Conservation (phyloP, 2,329 filamentous ascomycete species). For the Colletotrichum brevisporum region DNA sequence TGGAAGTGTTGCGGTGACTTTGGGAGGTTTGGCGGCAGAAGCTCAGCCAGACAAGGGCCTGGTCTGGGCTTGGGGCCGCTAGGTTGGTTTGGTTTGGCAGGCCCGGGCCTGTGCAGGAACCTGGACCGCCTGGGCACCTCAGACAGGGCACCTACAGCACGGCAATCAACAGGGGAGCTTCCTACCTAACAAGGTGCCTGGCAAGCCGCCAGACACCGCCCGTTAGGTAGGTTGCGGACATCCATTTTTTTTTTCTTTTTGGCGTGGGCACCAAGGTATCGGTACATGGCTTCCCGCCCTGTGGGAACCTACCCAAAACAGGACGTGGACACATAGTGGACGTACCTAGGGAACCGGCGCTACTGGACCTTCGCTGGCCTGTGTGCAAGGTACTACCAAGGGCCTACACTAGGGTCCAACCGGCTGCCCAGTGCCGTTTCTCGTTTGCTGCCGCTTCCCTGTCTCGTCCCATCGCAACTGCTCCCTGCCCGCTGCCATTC, state of each 20-base stretch:
- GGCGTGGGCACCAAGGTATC: too few relatives aligned
- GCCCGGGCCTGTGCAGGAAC: slow-evolving; percentile 37
- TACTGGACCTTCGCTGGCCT: too few relatives aligned
- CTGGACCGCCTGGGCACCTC: slow-evolving; percentile 3
- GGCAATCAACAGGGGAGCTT: neutral
- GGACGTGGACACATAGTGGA: too few relatives aligned
- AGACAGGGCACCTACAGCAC: slow-evolving; percentile 13
- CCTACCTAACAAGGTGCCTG: too few relatives aligned
- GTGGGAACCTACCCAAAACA: neutral
- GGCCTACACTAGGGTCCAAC: slow-evolving; percentile 34
- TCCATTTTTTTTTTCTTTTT: too few relatives aligned
- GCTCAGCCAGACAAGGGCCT: neutral
- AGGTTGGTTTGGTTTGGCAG: neutral
- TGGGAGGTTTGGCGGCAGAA: neutral
- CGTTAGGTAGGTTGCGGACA: too few relatives aligned
- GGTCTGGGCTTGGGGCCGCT: neutral
- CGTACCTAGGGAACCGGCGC: too few relatives aligned
- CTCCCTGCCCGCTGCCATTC: slow-evolving; percentile 41
- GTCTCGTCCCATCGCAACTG: slow-evolving; percentile 32
- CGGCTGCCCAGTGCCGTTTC: slow-evolving; percentile 13
- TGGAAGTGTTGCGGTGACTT: slow-evolving; percentile 23
- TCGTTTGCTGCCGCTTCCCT: slow-evolving; percentile 32
- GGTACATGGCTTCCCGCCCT: slow-evolving; percentile 2
- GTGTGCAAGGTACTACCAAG: too few relatives aligned
- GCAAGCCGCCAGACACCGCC: too few relatives aligned